phyloP scores from a whole-genome alignment of 2,329 filamentous ascomycete genomes.

The Fonsecaea pedrosoi region DNA sequence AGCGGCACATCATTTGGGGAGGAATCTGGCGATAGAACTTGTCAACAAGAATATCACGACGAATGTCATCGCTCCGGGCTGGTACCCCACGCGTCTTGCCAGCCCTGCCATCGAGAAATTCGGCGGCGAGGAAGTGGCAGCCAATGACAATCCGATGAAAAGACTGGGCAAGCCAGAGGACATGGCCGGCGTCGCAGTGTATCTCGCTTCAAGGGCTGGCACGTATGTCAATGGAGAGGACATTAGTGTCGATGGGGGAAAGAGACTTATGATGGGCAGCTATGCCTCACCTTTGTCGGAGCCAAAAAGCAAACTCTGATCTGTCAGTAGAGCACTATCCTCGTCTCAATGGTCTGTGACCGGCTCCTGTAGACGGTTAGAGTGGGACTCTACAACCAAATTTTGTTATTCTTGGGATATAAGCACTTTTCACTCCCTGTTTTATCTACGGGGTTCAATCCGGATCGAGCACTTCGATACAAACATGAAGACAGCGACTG shows the following conservation, averaged over 20 bases:
- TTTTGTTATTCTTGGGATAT: too few relatives aligned
- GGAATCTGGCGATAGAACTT: conserved; percentile 48
- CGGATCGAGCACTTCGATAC: too few relatives aligned
- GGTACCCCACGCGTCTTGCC: conserved; percentile 31
- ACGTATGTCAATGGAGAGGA: conserved; percentile 70
- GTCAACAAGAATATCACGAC: conserved; percentile 48
- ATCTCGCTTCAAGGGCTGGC: conserved; percentile 71
- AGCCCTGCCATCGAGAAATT: conserved; percentile 15
- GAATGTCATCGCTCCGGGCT: conserved; percentile 49
- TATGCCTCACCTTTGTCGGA: neutral
- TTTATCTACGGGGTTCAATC: too few relatives aligned
- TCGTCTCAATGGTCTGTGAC: too few relatives aligned
- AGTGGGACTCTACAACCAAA: too few relatives aligned
- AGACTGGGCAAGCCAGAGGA: conserved; percentile 72
- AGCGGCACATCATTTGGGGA: conserved; percentile 48
- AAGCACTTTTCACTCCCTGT: too few relatives aligned
- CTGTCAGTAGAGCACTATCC: too few relatives aligned
- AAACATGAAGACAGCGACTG: too few relatives aligned
- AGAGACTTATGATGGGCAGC: conserved; percentile 11
- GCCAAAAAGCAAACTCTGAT: neutral
- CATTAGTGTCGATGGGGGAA: conserved; percentile 67
- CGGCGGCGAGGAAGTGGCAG: conserved; percentile 5
- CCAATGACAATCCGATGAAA: conserved; percentile 66
- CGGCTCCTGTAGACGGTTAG: too few relatives aligned
- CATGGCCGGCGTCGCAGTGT: conserved; percentile 74